Evolutionary conservation across 371 early-diverging fungal genomes (phyloP).

Genomic region (Aphelidium insulamus): DNA sequence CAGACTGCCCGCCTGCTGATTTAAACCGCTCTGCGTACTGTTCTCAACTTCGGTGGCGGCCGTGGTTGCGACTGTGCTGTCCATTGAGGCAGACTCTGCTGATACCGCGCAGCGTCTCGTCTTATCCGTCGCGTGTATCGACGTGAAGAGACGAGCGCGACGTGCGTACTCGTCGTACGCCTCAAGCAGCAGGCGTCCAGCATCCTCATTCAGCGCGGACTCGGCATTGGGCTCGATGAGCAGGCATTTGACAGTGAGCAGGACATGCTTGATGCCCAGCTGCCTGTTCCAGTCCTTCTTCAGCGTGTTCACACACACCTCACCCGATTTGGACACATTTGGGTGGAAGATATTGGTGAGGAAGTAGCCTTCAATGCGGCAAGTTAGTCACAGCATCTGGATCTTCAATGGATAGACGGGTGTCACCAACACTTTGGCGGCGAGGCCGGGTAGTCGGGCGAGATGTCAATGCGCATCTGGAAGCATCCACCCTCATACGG

Average conservation of each 20-base stretch:
- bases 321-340: conserved; percentile 60
- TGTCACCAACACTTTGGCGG: conserved; percentile 41
- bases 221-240: conserved; percentile 83
- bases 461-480: conserved; percentile 29
- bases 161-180: conserved; percentile 56
- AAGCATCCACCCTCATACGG: conserved; percentile 60
- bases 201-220: conserved; percentile 79
- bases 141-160: conserved; percentile 46
- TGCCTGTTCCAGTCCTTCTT: conserved; percentile 79
- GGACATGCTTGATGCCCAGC: conserved; percentile 48
- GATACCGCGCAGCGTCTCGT: too few relatives aligned
- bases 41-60: too few relatives aligned
- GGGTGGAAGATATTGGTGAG: conserved; percentile 81
- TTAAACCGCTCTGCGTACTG: too few relatives aligned
- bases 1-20: too few relatives aligned
- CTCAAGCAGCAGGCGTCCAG: conserved; percentile 62
- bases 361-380: conserved; percentile 27
- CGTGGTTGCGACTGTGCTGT: too few relatives aligned
- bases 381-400: background rate
- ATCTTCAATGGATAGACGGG: background rate
- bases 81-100: too few relatives aligned
- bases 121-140: conserved; percentile 65
- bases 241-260: conserved; percentile 71
- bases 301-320: conserved; percentile 76
- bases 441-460: conserved; percentile 34